Evolutionary conservation across 2,329 filamentous ascomycete species (phyloP), one percentile per base, ranked within the genome.

Genomic region (Fusarium lyarnte): DNA sequence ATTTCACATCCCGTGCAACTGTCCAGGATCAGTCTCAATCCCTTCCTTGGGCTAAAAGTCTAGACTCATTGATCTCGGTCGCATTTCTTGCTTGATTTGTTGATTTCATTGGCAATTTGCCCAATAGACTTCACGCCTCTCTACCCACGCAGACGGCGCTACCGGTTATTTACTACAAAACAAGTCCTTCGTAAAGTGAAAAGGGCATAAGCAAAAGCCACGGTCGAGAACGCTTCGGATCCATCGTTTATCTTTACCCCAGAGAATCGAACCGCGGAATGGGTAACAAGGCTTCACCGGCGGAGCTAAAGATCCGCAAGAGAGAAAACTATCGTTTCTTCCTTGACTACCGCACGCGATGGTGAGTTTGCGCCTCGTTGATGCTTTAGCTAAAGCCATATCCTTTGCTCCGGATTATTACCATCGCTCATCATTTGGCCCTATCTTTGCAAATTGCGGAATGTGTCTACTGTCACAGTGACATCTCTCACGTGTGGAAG

Each of bases 291-390:
- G 45, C 74, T 63, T 71, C 78, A 9, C 63, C 74, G 12, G 64
- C 70, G 46, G 69, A 78, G 33, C 83, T 90, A 53, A 95, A 93
- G 82, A 83, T 83, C 69, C 89, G 92, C 52, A 87, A 83, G 51
- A 88, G 93, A 69, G 84, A 84, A 42, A 93, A 97, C 82, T 98
- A 97, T 82, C 86, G 87, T 52, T 97, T 91, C 80, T 85, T 91
- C 45, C 87, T 95, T 33, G 93, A 96, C 73, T 97, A 97, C 80
- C 87, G 94, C 63, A 97, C 94, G 67, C 84, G 95, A 89, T 97
- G 95, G 94, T 94, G 77, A 78, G 84, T 72, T 55, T 54, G 35
- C 47, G 42, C 54, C 53, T 62, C 47, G 35, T 61, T 51, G 23
- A 36, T 39, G 35, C 51, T 46, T 69, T 31, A 41, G 12, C 33